A percentile compares a stretch with the other conserved stretches of the same genome.
Conservation (phyloP, 768 basidiomycete genomes). For the Auricularia cornea region DNA sequence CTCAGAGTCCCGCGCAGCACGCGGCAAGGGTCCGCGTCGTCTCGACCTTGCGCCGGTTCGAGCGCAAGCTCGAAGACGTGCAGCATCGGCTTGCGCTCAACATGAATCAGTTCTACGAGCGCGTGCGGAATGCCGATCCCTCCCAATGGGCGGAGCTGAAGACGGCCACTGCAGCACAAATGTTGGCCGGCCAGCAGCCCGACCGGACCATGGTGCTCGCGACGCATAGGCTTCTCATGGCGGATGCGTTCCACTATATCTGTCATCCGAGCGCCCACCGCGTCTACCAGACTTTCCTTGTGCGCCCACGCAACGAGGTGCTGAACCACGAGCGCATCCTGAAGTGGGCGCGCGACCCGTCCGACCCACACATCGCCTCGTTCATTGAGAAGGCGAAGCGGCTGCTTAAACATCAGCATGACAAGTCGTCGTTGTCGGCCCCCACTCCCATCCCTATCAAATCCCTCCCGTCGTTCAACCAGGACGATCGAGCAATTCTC, state of each 20-base stretch:
- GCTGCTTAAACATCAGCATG: slow-evolving; percentile 28
- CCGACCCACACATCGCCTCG: slow-evolving; percentile 30
- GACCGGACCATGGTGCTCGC: slow-evolving; percentile 35
- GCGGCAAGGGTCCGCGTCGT: slow-evolving; percentile 60
- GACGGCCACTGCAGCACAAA: slow-evolving; percentile 41
- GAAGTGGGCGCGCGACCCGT: slow-evolving; percentile 35
- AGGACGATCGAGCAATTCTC: slow-evolving; percentile 49
- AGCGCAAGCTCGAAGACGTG: slow-evolving; percentile 38
- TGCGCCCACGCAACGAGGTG: slow-evolving; percentile 56
- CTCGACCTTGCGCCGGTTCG: slow-evolving; percentile 46
- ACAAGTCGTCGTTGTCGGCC: slow-evolving; percentile 23
- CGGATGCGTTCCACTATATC: slow-evolving; percentile 42
- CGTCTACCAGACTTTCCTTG: slow-evolving; percentile 41
- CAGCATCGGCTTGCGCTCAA: slow-evolving; percentile 21
- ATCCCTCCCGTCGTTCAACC: slow-evolving; percentile 35
- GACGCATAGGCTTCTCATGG: slow-evolving; percentile 60
- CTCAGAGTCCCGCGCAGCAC: slow-evolving; percentile 29
- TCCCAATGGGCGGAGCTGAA: slow-evolving; percentile 50
- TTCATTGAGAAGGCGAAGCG: slow-evolving; percentile 45
- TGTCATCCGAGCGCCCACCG: slow-evolving; percentile 40
- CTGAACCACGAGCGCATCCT: slow-evolving; percentile 40
- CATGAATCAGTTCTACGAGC: slow-evolving; percentile 31
- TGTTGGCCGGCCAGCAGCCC: slow-evolving; percentile 29
- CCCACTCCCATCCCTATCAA: slow-evolving; percentile 21
- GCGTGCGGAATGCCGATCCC: slow-evolving; percentile 36